Evolutionary conservation across 768 basidiomycete species (phyloP).

Genomic region (Dioszegia aurantiaca): DNA sequence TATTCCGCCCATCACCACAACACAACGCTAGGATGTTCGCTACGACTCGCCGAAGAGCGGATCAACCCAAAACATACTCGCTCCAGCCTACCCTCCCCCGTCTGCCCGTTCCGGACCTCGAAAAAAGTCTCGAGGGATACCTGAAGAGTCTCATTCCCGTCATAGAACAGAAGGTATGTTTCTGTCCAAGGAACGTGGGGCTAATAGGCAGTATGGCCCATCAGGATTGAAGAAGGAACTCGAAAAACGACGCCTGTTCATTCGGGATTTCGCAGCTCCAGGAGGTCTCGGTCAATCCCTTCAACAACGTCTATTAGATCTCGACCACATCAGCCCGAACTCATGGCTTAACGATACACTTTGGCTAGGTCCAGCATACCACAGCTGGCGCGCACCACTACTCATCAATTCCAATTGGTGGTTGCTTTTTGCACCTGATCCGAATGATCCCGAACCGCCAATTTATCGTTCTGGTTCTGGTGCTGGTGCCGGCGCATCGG

Average conservation of each 20-base stretch:
- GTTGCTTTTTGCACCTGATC: conserved; percentile 78
- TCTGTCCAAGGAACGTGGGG: background rate
- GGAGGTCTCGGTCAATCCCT: conserved; percentile 64
- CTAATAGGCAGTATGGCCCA: conserved; percentile 57
- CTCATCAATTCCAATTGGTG: conserved; percentile 95
- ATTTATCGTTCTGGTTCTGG: conserved; percentile 13
- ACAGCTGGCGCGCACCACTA: conserved; percentile 79
- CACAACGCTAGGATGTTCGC: conserved; percentile 47
- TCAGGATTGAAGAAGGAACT: conserved; percentile 59
- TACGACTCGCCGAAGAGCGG: conserved; percentile 24
- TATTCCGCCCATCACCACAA: background rate
- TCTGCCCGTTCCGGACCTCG: conserved; percentile 77
- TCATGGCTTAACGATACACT: conserved; percentile 96
- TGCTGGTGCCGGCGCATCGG: background rate
- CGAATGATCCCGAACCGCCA: conserved; percentile 58
- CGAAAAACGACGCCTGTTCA: conserved; percentile 61
- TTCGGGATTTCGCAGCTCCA: conserved; percentile 63
- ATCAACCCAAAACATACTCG: conserved; percentile 50
- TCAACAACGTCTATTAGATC: conserved; percentile 72
- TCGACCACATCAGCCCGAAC: conserved; percentile 75
- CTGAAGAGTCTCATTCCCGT: conserved; percentile 74
- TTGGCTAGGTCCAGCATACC: conserved; percentile 84
- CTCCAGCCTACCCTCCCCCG: conserved; percentile 59
- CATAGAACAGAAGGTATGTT: conserved; percentile 64
- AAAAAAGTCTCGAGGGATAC: conserved; percentile 72